phyloP scores from a whole-genome alignment of 345 rosid species.

The Leavenworthia alabamica region DNA sequence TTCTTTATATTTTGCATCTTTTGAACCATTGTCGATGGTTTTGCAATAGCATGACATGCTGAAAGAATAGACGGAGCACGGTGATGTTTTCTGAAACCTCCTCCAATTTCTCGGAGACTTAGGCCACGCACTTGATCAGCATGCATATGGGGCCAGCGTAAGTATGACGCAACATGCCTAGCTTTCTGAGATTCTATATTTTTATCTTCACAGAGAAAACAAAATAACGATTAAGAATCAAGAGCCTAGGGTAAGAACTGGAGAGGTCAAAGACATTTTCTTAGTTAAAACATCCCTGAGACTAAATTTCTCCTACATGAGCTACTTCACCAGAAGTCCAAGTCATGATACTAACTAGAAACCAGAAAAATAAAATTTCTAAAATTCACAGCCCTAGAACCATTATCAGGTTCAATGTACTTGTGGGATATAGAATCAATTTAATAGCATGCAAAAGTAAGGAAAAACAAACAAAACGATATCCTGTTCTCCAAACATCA shows the following conservation, averaged over 20 bases:
- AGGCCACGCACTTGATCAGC: constrained; percentile 95
- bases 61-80: constrained; percentile 89
- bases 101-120: constrained; percentile 93
- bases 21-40: constrained; percentile 84
- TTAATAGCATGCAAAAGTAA: background rate
- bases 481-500: constrained; percentile 1
- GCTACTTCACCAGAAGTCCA: constrained; percentile 17
- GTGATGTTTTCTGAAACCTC: constrained; percentile 94
- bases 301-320: constrained; percentile 7
- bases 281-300: constrained; percentile 7
- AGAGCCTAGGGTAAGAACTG: background rate
- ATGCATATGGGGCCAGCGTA: constrained; percentile 95
- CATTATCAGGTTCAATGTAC: background rate
- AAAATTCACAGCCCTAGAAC: constrained; percentile 4
- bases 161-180: constrained; percentile 48
- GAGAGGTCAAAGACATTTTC: constrained; percentile 3
- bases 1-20: constrained; percentile 88
- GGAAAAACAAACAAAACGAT: background rate
- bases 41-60: constrained; percentile 89
- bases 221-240: constrained; percentile 7
- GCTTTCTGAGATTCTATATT: constrained; percentile 33
- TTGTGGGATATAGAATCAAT: background rate
- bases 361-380: background rate
- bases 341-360: constrained; percentile 3
- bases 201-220: constrained; percentile 41